Conservation (phyloP, 768 basidiomycete species). For the Phlebiopsis gigantea region DNA sequence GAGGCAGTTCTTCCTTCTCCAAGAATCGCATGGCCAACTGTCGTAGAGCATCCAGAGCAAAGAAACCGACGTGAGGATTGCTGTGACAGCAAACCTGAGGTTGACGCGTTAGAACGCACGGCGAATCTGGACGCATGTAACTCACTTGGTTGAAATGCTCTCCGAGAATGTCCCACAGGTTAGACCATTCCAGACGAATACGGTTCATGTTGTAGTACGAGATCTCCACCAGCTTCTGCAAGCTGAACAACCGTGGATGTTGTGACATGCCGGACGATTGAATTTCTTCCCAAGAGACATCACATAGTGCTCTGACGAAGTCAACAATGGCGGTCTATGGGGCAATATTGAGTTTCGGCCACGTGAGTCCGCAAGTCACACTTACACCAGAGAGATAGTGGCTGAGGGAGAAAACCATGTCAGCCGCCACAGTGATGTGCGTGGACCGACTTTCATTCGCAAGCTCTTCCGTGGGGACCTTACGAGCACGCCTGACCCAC, state of each 20-base stretch:
- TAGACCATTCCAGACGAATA: slow-evolving; percentile 97
- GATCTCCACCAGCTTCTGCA: slow-evolving; percentile 98
- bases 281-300: slow-evolving; percentile 99
- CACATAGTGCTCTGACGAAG: slow-evolving; percentile 92
- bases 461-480: slow-evolving; percentile 83
- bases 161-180: slow-evolving; percentile 95
- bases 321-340: slow-evolving; percentile 90
- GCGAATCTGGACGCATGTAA: too few species aligned
- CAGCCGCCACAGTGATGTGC: slow-evolving; percentile 96
- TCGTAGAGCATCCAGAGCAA: slow-evolving; percentile 92
- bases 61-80: slow-evolving; percentile 94
- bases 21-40: slow-evolving; percentile 98
- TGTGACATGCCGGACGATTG: slow-evolving; percentile 94
- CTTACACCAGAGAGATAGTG: slow-evolving; percentile 92
- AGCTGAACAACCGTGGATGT: slow-evolving; percentile 90
- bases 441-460: slow-evolving; percentile 96
- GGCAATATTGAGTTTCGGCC: slow-evolving; percentile 8
- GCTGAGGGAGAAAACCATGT: slow-evolving; percentile 98
- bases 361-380: slow-evolving; percentile 13
- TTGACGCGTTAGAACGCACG: not conserved
- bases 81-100: slow-evolving; percentile 96
- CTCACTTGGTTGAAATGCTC: slow-evolving; percentile 96
- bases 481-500: slow-evolving; percentile 34
- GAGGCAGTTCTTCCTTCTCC: slow-evolving; percentile 95
- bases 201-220: slow-evolving; percentile 99